phyloP scores from a whole-genome alignment of 225 moss, liverwort and hornwort genomes.

The Climacium dendroides region DNA sequence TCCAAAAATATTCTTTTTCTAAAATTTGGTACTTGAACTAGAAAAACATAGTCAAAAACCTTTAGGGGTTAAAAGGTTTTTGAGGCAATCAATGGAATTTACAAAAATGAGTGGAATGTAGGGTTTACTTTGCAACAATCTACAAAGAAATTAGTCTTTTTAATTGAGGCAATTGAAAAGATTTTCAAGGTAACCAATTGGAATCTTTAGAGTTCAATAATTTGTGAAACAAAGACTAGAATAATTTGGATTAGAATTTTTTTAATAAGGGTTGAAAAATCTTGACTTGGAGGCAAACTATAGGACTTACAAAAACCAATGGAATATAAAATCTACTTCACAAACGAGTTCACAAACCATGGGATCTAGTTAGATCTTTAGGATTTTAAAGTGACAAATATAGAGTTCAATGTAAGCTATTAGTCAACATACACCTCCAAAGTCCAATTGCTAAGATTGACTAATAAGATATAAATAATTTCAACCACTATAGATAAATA shows the following conservation, averaged over 20 bases:
- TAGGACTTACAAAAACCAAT: accelerated
- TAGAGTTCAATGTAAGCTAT: neutral
- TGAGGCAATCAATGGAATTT: neutral
- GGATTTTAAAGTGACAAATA: neutral
- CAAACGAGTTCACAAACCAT: no score
- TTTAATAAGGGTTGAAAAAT: neutral
- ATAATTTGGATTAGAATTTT: neutral
- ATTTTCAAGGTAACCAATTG: neutral
- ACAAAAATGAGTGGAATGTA: neutral
- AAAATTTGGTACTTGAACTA: no score
- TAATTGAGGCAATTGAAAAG: neutral
- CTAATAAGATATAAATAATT: neutral
- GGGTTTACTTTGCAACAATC: neutral
- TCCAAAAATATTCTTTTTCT: no score
- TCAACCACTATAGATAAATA: neutral
- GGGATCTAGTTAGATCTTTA: neutral
- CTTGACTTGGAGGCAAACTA: neutral
- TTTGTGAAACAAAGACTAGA: neutral
- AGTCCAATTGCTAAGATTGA: neutral
- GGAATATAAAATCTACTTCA: neutral
- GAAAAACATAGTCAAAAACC: no score
- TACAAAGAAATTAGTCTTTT: neutral
- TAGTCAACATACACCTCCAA: neutral
- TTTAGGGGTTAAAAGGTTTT: accelerated
- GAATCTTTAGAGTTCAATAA: neutral